A percentile compares a stretch with the other conserved stretches of the same genome.
phyloP scores from a whole-genome alignment of 2,329 filamentous ascomycete genomes.

The Aspergillus puulaauensis region DNA sequence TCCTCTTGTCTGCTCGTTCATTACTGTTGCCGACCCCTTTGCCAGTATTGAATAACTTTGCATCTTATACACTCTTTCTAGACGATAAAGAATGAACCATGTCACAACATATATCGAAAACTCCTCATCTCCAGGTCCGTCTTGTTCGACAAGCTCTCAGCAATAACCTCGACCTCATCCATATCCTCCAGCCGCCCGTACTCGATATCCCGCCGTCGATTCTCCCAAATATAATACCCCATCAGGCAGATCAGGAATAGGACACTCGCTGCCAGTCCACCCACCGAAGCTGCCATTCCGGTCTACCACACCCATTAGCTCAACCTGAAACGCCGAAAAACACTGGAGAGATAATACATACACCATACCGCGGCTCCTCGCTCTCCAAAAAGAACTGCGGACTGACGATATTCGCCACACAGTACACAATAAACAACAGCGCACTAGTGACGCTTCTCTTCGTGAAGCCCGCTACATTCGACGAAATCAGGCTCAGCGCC shows the following conservation, averaged over 20 bases:
- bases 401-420: conserved; percentile 34
- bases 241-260: conserved; percentile 31
- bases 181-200: conserved; percentile 24
- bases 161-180: conserved; percentile 27
- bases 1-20: too few species aligned
- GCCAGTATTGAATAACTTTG: too few species aligned
- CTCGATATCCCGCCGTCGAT: conserved; percentile 27
- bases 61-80: too few species aligned
- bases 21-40: too few species aligned
- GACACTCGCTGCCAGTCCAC: conserved; percentile 28
- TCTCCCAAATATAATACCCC: conserved; percentile 32
- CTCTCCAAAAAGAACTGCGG: conserved; percentile 33
- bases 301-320: conserved; percentile 21
- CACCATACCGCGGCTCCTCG: conserved; percentile 31
- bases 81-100: too few species aligned
- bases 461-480: conserved; percentile 38
- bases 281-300: conserved; percentile 33
- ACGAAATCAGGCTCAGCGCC: conserved; percentile 34
- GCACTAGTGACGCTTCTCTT: conserved; percentile 41
- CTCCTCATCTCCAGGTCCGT: conserved; percentile 36
- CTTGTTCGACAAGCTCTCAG: conserved; percentile 34
- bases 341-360: conserved; percentile 12
- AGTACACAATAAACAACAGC: conserved; percentile 49
- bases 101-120: conserved; percentile 36
- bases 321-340: conserved; percentile 3